Base-by-base conservation (phyloP, 1,284 basidiomycete genomes). In the Irpex sp. region DNA sequence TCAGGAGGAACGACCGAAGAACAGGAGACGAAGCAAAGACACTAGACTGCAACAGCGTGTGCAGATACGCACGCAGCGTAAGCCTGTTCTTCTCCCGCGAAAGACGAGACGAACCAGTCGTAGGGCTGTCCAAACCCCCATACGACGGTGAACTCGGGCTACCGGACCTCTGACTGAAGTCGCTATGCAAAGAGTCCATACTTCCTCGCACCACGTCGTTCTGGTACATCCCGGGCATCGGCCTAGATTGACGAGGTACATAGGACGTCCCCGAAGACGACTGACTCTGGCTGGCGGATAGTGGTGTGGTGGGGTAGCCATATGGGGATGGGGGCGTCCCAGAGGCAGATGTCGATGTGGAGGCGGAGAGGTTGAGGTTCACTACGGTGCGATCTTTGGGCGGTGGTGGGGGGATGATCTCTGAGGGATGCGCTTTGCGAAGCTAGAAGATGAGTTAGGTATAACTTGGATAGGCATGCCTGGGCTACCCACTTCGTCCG, bases 51-150 rank as follows among this genome's bases (percentile, higher is more conserved):
- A 99, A 80, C 19, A 99, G 80, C 0, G 86, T 78, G 67, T 93
- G 90, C 13, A 99, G 81, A 75, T 98, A 99, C 0, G 95, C 92
- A 21, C 97, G 87, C 6, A 99, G 84, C 0, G 97, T 99, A 6
- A 99, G 81, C 5, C 97, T 84, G 70, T 99, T 99, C 82, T 95
- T 97, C 76, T 99, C 97, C 33, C 95, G 83, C 0, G 93, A 82
- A 15, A 98, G 83, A 26, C 87, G 86, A 36, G 69, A 61, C 3
- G 73, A 70, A 43, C 69, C 66, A 8, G 46, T 31, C 9, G 33
- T 64, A 6, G 66, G 61, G 35, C 61, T 63, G 47, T 59, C 58
- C 1, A 51, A 59, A 19, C 54, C 57, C 15, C 58, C 50, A 17
- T 63, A 63, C 6, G 50, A 35, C 15, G 61, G 56, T 13, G 62